Evolutionary conservation across 2,329 filamentous ascomycete genomes (phyloP), one percentile per base, ranked within the genome.

Genomic region (Penicillium sp.): DNA sequence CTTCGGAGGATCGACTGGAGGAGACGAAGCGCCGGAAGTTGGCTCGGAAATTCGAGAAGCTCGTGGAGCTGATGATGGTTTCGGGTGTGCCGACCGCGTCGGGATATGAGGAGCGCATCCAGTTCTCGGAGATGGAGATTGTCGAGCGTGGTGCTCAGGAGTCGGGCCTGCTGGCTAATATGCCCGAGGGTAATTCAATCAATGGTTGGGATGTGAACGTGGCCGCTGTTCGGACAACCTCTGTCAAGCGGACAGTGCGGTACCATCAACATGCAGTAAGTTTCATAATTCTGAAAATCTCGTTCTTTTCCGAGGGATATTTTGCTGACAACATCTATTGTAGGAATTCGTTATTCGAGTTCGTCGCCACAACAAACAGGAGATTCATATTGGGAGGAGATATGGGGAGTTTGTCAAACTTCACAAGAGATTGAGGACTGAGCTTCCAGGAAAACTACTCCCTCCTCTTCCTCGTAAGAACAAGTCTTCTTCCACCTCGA

Each of bases 11-110:
- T 73, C 86, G 94, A 4, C 79, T 97, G 31, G 94, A 99, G 77
- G 92, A 97, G 76, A 97, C 94, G 10, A 99, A 99, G 80, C 86
- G 94, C 58, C 84, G 88, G 64, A 99, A 99, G 76, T 79, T 99
- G 63, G 93, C 94, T 4, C 82, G 88, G 67, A 99, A 99, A 82
- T 91, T 90, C 48, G 89, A 94, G 74, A 99, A 99, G 79, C 80
- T 99, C 57, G 91, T 99, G 12, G 94, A 99, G 81, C 82, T 99
- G 60, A 99, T 99, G 94, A 97, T 99, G 92, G 94, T 99, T 9
- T 97, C 93, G 8, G 94, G 94, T 38, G 89, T 99, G 57, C 91
- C 90, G 35, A 99, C 94, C 1, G 92, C 94, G 4, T 97, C 93
- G 5, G 94, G 94, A 2, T 99, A 97, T 73, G 94, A 99, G 76